Base-by-base conservation (phyloP, 2,329 filamentous ascomycete genomes). In the Cytospora chrysosperma region DNA sequence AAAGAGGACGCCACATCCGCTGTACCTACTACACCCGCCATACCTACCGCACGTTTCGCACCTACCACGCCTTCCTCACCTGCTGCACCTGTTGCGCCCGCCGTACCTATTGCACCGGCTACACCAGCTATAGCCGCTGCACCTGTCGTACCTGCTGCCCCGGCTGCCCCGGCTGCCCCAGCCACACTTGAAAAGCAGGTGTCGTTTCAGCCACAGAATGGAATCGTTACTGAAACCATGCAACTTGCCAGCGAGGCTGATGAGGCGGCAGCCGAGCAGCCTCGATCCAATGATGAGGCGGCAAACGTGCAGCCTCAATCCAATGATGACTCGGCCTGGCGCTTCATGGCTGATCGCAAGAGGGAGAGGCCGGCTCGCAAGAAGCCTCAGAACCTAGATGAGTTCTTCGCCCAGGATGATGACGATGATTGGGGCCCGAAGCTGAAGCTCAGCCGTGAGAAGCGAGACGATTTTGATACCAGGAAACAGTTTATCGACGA, bases 381-480 rank as follows among this genome's bases (percentile, higher is more conserved):
- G 28, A 60, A 65, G 54, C 19, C 56, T 13, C 52, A 56, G 32
- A 60, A 55, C 26, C 30, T 69, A 8, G 65, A 69, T n/a, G 64
- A 69, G 19, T 64, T 67, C 40, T 67, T 69, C 52, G 66, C 59
- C 15, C 53, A 66, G 5, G 66, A 68, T 28, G 60, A 67, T 4
- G 64, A 68, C 32, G 60, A 67, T 4, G 64, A 66, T 28, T 34
- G 56, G n/a, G 32, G 47, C 28, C 55, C 55, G 40, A 50, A 47
- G 40, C n/a, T 70, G 12, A 66, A 60, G 26, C 70, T 72, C 58
- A 71, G 70, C 51, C 19, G 54, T 1, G 64, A 65, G 56, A 72
- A 73, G 62, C 65, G 67, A 6, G 70, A 71, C 40, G 71, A 72
- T 56, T 47, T 67, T 69, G 57, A 67, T 63, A 5, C 62, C 43